Percentiles rank a stretch among this genome's conserved stretches.
phyloP scores from a whole-genome alignment of 2,329 filamentous ascomycete species.

The Neofusicoccum sp. region DNA sequence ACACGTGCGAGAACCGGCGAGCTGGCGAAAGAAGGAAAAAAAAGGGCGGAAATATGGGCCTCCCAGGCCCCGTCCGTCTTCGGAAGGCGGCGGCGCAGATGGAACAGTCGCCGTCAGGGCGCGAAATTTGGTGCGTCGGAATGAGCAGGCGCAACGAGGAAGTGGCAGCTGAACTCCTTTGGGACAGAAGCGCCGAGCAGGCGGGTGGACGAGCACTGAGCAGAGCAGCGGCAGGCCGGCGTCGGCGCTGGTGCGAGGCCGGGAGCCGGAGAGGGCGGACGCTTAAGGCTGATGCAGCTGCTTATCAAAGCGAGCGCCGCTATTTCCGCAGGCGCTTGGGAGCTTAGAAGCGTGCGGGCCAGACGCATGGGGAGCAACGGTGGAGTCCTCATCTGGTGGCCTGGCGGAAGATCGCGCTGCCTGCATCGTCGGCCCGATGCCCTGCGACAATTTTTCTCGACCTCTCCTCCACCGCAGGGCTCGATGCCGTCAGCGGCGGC shows the following conservation, averaged over 20 bases:
- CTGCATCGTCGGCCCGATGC: constrained; percentile 1
- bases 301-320: constrained; percentile 3
- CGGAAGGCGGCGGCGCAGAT: background rate
- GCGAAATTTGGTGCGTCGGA: constrained; percentile 5
- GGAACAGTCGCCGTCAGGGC: constrained; percentile 1
- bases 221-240: no score
- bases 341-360: background rate
- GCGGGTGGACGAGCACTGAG: no score
- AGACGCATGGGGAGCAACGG: background rate
- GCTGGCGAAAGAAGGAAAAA: background rate
- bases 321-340: background rate
- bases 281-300: background rate
- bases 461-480: background rate
- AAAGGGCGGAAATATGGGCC: background rate
- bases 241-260: no score
- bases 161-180: background rate
- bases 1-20: constrained; percentile 2
- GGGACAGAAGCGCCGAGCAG: background rate
- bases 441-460: constrained; percentile 10
- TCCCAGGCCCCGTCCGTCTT: background rate
- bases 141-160: background rate
- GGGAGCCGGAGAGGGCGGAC: no score
- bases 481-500: background rate
- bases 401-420: background rate
- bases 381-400: background rate